Evolutionary conservation across 2,329 filamentous ascomycete species (phyloP).

Genomic region (Pestalotiopsis sp.): DNA sequence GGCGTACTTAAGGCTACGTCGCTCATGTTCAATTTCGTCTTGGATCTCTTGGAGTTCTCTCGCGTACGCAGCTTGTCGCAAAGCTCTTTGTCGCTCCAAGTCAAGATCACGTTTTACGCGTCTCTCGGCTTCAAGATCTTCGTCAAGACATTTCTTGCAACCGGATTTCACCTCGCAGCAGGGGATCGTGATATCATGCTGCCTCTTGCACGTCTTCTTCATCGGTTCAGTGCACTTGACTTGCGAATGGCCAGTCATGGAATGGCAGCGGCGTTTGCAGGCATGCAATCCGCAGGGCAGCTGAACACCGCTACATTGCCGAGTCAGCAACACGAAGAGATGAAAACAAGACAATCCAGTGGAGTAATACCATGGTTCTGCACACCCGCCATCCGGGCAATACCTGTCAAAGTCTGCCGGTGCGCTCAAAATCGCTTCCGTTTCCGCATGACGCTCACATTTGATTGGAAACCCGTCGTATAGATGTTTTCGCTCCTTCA

Average conservation of each 20-base stretch:
- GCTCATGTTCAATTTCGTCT: constrained; percentile 56
- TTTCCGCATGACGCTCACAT: constrained; percentile 63
- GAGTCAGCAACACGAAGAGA: neutral
- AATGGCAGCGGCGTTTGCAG: constrained; percentile 66
- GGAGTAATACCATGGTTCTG: constrained; percentile 60
- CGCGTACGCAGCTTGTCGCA: constrained; percentile 47
- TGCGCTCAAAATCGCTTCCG: constrained; percentile 44
- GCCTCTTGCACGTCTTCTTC: constrained; percentile 44
- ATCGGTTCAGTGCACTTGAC: constrained; percentile 45
- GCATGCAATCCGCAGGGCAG: constrained; percentile 62
- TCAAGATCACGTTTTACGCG: constrained; percentile 48
- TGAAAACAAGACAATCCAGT: neutral
- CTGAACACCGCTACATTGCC: neutral
- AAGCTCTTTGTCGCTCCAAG: constrained; percentile 51
- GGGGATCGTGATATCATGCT: constrained; percentile 49
- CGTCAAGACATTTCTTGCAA: constrained; percentile 56
- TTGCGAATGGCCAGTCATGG: constrained; percentile 57
- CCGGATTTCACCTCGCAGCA: constrained; percentile 45
- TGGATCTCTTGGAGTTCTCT: constrained; percentile 49
- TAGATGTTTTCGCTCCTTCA: constrained; percentile 55
- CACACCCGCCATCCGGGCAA: constrained; percentile 74
- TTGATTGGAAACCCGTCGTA: constrained; percentile 63
- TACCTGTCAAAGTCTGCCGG: constrained; percentile 62
- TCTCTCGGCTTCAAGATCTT: constrained; percentile 48
- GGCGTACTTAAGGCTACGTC: constrained; percentile 44